Base-by-base conservation (phyloP, 2,329 filamentous ascomycete genomes). In the Paecilomyces fulvus region DNA sequence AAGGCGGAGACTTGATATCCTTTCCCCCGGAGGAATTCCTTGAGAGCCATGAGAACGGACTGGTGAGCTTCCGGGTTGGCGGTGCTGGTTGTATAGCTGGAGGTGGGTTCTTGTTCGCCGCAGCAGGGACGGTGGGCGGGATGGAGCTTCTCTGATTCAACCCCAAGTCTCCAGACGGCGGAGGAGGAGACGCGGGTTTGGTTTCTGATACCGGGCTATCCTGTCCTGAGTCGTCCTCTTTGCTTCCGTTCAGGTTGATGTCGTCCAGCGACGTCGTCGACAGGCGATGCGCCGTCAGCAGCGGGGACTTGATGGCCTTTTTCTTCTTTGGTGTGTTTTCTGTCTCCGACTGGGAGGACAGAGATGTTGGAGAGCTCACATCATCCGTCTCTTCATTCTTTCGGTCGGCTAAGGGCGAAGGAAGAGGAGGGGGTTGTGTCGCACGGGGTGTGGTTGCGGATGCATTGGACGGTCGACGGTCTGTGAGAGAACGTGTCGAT, bases 41-140 rank as follows among this genome's bases (percentile, higher is more conserved):
- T 30, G 89, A 90, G 43, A 95, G 80, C 86, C 89, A 92, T 43
- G 89, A 84, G 65, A 95, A 95, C n/a, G 88, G 90, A 63, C 89
- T 90, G 8, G 89, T 92, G 55, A 95, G 82, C 71, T 94, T 95
- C 67, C 90, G 81, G 62, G 76, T 65, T 17, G 75, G 69, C 46
- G 74, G 70, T 25, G 69, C 65, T 3, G 73, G 70, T 20, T 74
- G 70, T 49, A 76, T 70, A 23, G 72, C 70, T 43, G 73, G 69
- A 55, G 52, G 57, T 43, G 67, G 60, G 51, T 67, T 65, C 59
- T 71, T 70, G 62, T 71, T 72, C 46, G 67, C 62, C 20, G 81
- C 85, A 86, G 87, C 90, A 58, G 86, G 85, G 73, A 90, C 83
- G 30, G 88, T 80, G 33, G 89, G 87, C 53, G 37, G 37, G 8